Evolutionary conservation across 139 green algal species (phyloP).

Genomic region (Chlamydomonas sphaeroides): DNA sequence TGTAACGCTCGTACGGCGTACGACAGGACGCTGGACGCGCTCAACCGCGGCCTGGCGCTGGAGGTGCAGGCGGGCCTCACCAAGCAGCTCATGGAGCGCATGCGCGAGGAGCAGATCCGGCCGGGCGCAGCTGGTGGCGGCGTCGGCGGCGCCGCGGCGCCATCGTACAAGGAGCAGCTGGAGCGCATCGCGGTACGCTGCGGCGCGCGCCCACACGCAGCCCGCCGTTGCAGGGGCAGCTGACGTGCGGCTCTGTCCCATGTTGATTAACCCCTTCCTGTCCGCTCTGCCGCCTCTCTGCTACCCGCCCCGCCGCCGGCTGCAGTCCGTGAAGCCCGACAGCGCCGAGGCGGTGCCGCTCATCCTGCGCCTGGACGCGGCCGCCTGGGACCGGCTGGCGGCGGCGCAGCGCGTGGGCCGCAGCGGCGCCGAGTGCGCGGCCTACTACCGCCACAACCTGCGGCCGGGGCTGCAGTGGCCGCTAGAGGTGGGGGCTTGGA

Average conservation of each 20-base stretch:
- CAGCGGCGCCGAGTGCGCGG: conserved; percentile 18
- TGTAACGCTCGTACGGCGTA: too few species aligned
- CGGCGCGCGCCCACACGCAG: too few species aligned
- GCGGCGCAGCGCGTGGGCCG: conserved; percentile 11
- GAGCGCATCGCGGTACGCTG: too few species aligned
- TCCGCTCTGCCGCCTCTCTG: too few species aligned
- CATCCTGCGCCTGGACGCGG: conserved; percentile 21
- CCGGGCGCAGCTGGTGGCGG: background rate
- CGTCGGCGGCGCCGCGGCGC: too few species aligned
- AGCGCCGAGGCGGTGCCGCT: conserved; percentile 10
- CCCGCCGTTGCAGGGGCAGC: background rate
- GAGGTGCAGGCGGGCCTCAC: conserved; percentile 26
- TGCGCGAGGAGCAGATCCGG: background rate
- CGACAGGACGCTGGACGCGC: conserved; percentile 11
- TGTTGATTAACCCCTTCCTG: too few species aligned
- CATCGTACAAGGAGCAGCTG: too few species aligned
- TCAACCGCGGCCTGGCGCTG: conserved; percentile 32
- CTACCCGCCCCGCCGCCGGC: too few species aligned
- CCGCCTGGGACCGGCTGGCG: conserved; percentile 11
- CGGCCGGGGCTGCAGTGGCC: conserved; percentile 23
- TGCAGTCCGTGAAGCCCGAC: conserved; percentile 9
- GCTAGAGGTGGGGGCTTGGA: conserved; percentile 28
- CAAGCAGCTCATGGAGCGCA: background rate
- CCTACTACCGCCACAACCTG: conserved; percentile 38
- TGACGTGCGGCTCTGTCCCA: too few species aligned